These are phyloP conservation scores for Phytopythium ostracodes DNA, from an alignment of 352 stramenopile genomes.

Conservation along the genomic window DNA sequence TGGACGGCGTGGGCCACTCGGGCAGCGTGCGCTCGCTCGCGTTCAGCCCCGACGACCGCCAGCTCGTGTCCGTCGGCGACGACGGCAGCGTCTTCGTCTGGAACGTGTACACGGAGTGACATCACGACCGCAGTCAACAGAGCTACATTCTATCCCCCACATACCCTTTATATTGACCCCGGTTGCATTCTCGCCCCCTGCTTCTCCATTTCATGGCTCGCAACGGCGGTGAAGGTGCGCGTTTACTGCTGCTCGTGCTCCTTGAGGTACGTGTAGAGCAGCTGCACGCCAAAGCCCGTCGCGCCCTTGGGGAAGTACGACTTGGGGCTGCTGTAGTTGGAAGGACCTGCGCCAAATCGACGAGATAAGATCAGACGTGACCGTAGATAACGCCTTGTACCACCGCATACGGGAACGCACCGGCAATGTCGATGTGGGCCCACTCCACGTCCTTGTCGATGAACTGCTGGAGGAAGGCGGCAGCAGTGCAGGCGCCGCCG, in stretches of 20 bases:
- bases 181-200: too few relatives aligned
- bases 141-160: slow-evolving; percentile 2
- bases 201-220: too few relatives aligned
- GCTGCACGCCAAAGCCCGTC: slow-evolving; percentile 85
- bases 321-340: slow-evolving; percentile 76
- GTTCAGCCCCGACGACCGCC: slow-evolving; percentile 90
- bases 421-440: slow-evolving; percentile 90
- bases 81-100: slow-evolving; percentile 92
- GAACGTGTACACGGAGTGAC: slow-evolving; percentile 81
- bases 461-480: slow-evolving; percentile 89
- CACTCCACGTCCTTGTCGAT: slow-evolving; percentile 82
- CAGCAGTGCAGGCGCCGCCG: slow-evolving; percentile 78
- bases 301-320: slow-evolving; percentile 85
- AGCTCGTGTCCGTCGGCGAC: slow-evolving; percentile 89
- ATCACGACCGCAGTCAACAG: slow-evolving; percentile 6
- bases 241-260: slow-evolving; percentile 50
- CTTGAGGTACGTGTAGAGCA: slow-evolving; percentile 86
- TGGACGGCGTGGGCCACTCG: slow-evolving; percentile 78
- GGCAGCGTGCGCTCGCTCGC: slow-evolving; percentile 62
- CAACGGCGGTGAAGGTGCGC: background rate
- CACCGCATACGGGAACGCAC: slow-evolving; percentile 10
- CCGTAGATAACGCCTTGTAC: too few relatives aligned
- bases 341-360: slow-evolving; percentile 24
- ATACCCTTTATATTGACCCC: background rate
- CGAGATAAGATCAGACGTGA: slow-evolving; percentile 2